A percentile compares a stretch with the other conserved stretches of the same genome.
Conservation (phyloP, 257 asterid species). For the Thymus quinquecostatus region DNA sequence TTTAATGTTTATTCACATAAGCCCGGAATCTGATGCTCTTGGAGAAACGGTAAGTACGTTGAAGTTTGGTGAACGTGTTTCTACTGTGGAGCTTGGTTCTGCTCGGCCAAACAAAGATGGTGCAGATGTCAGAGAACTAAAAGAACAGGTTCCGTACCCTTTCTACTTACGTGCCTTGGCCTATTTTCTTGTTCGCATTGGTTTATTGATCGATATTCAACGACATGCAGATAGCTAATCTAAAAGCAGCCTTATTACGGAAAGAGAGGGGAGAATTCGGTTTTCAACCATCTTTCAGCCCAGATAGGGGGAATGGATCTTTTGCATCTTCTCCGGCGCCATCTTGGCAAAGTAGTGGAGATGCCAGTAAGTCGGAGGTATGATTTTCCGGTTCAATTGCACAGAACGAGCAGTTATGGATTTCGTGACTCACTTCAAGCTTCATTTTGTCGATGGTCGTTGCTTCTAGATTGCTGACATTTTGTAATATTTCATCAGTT, state of each 20-base stretch:
- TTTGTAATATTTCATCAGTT: not conserved
- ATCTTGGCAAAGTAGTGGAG: constrained; percentile 48
- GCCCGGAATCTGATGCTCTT: constrained; percentile 75
- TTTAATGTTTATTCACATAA: constrained; percentile 81
- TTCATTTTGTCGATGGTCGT: not conserved
- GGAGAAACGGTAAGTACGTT: constrained; percentile 86
- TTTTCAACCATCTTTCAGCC: constrained; percentile 47
- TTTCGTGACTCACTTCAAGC: no score
- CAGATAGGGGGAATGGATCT: constrained; percentile 51
- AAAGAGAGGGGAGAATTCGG: constrained; percentile 62
- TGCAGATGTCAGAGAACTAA: constrained; percentile 72
- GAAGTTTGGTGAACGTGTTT: constrained; percentile 90
- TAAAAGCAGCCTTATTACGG: constrained; percentile 69
- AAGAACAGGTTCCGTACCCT: constrained; percentile 64
- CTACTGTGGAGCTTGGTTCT: constrained; percentile 81
- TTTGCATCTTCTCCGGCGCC: constrained; percentile 49
- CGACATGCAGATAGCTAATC: constrained; percentile 59
- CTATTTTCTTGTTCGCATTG: no score
- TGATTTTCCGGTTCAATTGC: not conserved
- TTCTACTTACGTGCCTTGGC: not conserved
- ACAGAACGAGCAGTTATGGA: not conserved
- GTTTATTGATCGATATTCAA: constrained; percentile 3
- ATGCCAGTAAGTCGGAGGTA: constrained; percentile 38
- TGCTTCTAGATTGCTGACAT: not conserved
- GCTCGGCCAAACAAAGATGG: constrained; percentile 75